Conservation (phyloP, 1,284 basidiomycete genomes). For the Mycena citricolor region DNA sequence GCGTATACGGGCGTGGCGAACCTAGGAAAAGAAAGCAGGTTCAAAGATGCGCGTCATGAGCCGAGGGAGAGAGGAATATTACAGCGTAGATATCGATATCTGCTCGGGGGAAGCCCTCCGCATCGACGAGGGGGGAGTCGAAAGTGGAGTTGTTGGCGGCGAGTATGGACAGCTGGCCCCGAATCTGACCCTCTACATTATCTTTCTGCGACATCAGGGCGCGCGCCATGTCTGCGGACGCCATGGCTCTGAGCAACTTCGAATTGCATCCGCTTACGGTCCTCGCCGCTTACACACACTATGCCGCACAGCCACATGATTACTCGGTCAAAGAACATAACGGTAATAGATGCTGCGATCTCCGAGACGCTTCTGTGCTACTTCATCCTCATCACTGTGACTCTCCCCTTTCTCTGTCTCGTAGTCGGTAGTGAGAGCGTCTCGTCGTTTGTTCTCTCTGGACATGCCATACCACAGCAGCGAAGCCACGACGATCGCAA, state of each 20-base stretch:
- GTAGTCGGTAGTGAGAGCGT: constrained; percentile 23
- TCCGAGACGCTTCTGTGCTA: constrained; percentile 28
- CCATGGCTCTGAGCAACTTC: too few relatives aligned
- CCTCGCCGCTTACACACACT: too few relatives aligned
- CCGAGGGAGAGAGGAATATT: not conserved
- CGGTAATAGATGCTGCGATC: constrained; percentile 38
- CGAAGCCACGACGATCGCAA: constrained; percentile 46
- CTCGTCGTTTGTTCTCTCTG: constrained; percentile 50
- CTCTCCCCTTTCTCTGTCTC: constrained; percentile 12
- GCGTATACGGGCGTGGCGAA: constrained; percentile 71
- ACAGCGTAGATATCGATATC: constrained; percentile 81
- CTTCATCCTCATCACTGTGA: constrained; percentile 14
- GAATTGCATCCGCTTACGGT: too few relatives aligned
- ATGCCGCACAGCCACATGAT: too few relatives aligned
- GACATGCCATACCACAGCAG: constrained; percentile 53
- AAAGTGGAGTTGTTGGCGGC: constrained; percentile 59
- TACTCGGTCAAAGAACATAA: constrained; percentile 38
- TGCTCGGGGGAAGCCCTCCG: constrained; percentile 82
- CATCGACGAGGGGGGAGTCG: constrained; percentile 74
- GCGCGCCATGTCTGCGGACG: constrained; percentile 36
- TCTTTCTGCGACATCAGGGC: constrained; percentile 62
- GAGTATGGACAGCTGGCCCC: constrained; percentile 60
- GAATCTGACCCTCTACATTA: constrained; percentile 63
- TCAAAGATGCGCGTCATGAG: not conserved
- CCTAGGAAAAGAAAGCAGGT: not conserved